phyloP scores from a whole-genome alignment of 441 rosid genomes.

The Gossypium aridum region DNA sequence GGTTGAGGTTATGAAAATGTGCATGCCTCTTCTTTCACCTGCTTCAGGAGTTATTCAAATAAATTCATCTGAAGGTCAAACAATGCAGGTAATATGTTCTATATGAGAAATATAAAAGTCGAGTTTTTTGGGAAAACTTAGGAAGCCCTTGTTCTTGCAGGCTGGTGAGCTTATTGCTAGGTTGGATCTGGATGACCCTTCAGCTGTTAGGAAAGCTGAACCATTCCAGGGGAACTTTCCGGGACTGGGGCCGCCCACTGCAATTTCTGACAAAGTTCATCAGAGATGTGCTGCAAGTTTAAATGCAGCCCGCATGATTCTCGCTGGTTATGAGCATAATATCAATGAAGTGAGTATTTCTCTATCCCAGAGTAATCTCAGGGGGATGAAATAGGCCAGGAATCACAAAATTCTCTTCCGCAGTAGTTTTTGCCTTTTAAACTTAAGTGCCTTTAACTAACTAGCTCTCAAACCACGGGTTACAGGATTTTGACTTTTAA shows the following conservation, averaged over 20 bases:
- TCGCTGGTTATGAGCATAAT: conserved; percentile 94
- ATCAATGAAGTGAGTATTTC: conserved; percentile 71
- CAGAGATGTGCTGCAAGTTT: conserved; percentile 98
- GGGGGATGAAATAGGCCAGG: not conserved
- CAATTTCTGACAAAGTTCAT: conserved; percentile 94
- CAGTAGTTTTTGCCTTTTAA: not conserved
- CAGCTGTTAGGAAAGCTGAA: conserved; percentile 98
- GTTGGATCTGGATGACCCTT: conserved; percentile 98
- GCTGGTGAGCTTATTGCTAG: conserved; percentile 99
- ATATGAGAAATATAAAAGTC: not conserved
- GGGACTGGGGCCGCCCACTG: conserved; percentile 84
- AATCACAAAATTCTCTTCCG: conserved; percentile 2
- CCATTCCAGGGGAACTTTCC: conserved; percentile 95
- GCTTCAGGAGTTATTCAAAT: conserved; percentile 90
- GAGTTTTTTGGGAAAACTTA: not conserved
- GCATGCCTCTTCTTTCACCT: conserved; percentile 99
- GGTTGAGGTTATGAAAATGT: conserved; percentile 99
- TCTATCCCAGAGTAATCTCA: conserved; percentile 7
- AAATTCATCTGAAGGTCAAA: conserved; percentile 98
- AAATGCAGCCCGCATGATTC: conserved; percentile 97
- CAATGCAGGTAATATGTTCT: conserved; percentile 79
- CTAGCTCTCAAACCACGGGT: not conserved
- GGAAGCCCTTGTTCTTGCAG: conserved; percentile 32
- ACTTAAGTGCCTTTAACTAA: not conserved
- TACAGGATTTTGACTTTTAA: not conserved